phyloP scores from a whole-genome alignment of 441 rosid genomes.

The Populus hybrid region DNA sequence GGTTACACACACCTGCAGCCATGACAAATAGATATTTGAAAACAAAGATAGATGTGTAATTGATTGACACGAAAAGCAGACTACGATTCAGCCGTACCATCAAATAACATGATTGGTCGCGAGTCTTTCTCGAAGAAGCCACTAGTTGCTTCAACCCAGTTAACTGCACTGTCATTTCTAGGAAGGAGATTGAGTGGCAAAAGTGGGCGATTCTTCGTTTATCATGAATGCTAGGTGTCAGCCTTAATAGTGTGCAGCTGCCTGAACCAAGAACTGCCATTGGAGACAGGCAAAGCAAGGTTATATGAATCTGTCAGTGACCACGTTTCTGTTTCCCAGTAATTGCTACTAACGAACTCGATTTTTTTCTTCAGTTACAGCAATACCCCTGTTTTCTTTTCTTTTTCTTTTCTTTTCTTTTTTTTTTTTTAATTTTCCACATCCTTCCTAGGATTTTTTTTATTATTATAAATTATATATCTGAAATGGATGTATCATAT shows the following conservation, averaged over 20 bases:
- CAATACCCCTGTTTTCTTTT: too few relatives aligned
- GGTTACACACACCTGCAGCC: conserved; percentile 71
- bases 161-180: conserved; percentile 23
- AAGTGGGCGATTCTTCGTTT: conserved; percentile 29
- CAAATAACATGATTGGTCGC: conserved; percentile 87
- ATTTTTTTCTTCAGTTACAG: too few relatives aligned
- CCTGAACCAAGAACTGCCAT: conserved; percentile 52
- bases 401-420: too few relatives aligned
- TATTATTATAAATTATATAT: too few relatives aligned
- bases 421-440: too few relatives aligned
- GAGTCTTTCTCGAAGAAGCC: conserved; percentile 70
- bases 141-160: conserved; percentile 60
- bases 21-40: background rate
- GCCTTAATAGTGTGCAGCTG: conserved; percentile 26
- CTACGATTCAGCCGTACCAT: conserved; percentile 38
- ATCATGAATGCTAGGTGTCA: conserved; percentile 17
- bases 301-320: background rate
- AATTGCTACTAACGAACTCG: background rate
- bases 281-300: background rate
- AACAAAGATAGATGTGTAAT: background rate
- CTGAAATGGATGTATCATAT: too few relatives aligned
- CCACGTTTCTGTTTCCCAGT: background rate
- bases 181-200: conserved; percentile 41
- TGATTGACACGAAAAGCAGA: background rate
- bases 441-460: too few relatives aligned